A percentile compares a stretch with the other conserved stretches of the same genome.
phyloP scores from a whole-genome alignment of 176 grass and related monocot genomes.

The Carex scoparia region DNA sequence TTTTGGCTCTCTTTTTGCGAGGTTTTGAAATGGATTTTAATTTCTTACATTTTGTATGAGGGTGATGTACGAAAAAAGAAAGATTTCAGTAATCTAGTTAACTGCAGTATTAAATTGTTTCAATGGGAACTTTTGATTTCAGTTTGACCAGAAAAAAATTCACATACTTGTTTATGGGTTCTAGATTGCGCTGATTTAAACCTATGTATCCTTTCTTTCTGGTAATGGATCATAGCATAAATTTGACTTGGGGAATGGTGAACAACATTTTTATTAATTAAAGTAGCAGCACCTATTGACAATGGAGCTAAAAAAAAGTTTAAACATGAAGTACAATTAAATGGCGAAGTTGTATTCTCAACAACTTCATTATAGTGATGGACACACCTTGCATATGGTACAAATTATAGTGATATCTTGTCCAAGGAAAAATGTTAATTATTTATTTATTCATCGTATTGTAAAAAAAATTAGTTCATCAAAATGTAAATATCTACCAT shows the following conservation, averaged over 20 bases:
- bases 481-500: too few species aligned
- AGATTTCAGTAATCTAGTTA: neutral
- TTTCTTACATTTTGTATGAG: neutral
- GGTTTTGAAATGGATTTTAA: neutral
- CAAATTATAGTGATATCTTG: neutral
- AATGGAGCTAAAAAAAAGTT: too few species aligned
- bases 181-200: neutral
- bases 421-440: too few species aligned
- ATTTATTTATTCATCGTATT: too few species aligned
- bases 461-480: too few species aligned
- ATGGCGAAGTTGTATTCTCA: too few species aligned
- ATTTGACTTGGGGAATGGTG: too few species aligned
- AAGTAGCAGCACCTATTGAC: too few species aligned
- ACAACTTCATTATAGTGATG: neutral
- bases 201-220: neutral
- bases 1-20: neutral
- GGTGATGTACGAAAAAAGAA: neutral
- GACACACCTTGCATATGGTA: neutral
- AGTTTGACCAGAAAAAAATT: neutral
- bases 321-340: neutral
- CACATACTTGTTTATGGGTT: neutral
- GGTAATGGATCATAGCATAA: neutral
- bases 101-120: neutral
- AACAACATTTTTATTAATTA: too few species aligned
- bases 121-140: neutral